Evolutionary conservation across 2,329 filamentous ascomycete genomes (phyloP).

Genomic region (Xylariomycetidae sp.): DNA sequence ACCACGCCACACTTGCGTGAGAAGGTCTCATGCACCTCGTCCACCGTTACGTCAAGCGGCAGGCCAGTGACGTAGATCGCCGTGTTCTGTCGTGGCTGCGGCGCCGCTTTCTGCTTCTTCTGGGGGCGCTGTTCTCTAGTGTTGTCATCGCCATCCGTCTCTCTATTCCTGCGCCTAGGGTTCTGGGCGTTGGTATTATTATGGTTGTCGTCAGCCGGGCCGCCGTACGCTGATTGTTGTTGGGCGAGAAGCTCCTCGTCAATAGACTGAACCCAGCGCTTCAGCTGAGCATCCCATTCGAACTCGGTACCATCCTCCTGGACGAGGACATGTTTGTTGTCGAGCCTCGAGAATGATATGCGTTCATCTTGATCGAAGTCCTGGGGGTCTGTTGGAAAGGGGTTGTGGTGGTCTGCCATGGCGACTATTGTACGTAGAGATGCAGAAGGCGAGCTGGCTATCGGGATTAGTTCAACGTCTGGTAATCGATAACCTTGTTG

Average conservation of each 20-base stretch:
- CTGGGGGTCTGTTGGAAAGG: slow-evolving; percentile 55
- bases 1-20: slow-evolving; percentile 83
- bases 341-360: slow-evolving; percentile 80
- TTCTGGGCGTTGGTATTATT: slow-evolving; percentile 20
- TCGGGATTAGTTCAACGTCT: too few relatives aligned
- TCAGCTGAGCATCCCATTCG: slow-evolving; percentile 68
- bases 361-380: slow-evolving; percentile 75
- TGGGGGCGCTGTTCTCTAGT: slow-evolving; percentile 31
- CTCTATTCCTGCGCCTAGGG: slow-evolving; percentile 37
- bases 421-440: too few relatives aligned
- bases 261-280: slow-evolving; percentile 67
- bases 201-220: slow-evolving; percentile 22
- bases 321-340: slow-evolving; percentile 78
- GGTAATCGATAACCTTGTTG: too few relatives aligned
- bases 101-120: slow-evolving; percentile 44
- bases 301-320: slow-evolving; percentile 81
- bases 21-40: slow-evolving; percentile 81
- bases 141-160: too few relatives aligned
- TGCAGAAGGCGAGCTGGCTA: too few relatives aligned
- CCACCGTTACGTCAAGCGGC: slow-evolving; percentile 70
- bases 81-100: slow-evolving; percentile 66
- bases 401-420: too few relatives aligned
- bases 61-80: slow-evolving; percentile 90
- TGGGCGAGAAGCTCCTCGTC: slow-evolving; percentile 37
- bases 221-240: slow-evolving; percentile 28